Conservation (phyloP, 1,139 yeast genomes). For the Yamadazyma taylorii region DNA sequence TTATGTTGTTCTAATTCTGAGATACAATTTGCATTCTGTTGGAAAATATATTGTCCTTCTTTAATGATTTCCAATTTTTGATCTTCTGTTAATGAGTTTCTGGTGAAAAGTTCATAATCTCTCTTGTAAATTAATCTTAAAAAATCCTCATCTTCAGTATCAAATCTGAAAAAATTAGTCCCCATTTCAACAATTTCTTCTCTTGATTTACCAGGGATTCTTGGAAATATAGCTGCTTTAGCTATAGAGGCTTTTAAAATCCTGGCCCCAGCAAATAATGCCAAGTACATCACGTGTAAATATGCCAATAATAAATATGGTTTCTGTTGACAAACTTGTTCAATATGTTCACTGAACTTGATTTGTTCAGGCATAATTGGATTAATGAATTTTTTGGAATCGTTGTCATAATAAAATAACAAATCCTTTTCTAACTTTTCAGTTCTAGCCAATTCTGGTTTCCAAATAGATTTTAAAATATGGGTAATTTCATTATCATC, state of each 20-base stretch:
- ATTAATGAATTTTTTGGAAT: conserved; percentile 50
- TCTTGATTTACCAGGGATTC: conserved; percentile 59
- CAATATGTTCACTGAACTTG: conserved; percentile 61
- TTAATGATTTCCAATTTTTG: conserved; percentile 71
- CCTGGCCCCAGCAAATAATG: conserved; percentile 84
- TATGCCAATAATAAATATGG: conserved; percentile 80
- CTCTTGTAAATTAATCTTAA: conserved; percentile 68
- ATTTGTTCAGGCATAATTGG: conserved; percentile 66
- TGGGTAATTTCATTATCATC: conserved; percentile 39
- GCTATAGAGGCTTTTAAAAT: conserved; percentile 67
- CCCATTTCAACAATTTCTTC: conserved; percentile 63
- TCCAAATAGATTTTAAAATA: conserved; percentile 57
- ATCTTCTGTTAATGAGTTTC: conserved; percentile 63
- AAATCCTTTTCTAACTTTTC: conserved; percentile 61
- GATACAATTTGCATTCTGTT: conserved; percentile 59
- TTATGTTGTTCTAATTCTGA: conserved; percentile 68
- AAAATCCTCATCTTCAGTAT: conserved; percentile 65
- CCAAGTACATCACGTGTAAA: conserved; percentile 82
- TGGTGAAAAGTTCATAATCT: conserved; percentile 74
- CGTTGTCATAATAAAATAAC: conserved; percentile 61
- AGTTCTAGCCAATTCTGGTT: conserved; percentile 68
- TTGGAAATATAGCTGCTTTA: conserved; percentile 70
- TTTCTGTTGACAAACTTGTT: conserved; percentile 51
- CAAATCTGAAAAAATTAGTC: conserved; percentile 71
- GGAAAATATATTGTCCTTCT: conserved; percentile 66